Percentiles rank a stretch among this genome's conserved stretches.
Evolutionary conservation across 2,329 filamentous ascomycete genomes (phyloP).

Genomic region (Xylaria sp.): DNA sequence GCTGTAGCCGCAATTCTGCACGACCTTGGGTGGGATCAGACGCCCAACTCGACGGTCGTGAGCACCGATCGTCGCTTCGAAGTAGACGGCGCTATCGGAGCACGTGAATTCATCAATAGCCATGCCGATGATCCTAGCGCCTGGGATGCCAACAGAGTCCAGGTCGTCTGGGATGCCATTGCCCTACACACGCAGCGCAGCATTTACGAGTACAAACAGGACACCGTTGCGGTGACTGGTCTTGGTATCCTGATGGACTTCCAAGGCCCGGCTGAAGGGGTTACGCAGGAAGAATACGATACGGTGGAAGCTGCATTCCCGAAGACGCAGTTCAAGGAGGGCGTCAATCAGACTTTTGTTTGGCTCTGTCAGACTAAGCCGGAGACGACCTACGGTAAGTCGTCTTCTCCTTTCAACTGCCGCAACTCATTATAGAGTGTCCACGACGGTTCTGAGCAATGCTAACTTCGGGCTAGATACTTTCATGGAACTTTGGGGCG

Average conservation of each 20-base stretch:
- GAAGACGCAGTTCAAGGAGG: conserved; percentile 41
- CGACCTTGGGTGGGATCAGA: conserved; percentile 50
- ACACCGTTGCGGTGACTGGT: conserved; percentile 45
- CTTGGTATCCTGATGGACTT: conserved; percentile 48
- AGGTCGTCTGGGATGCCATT: conserved; percentile 57
- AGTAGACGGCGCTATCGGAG: conserved; percentile 54
- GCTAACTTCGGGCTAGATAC: conserved; percentile 11
- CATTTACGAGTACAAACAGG: conserved; percentile 51
- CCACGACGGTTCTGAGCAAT: no score
- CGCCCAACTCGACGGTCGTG: conserved; percentile 41
- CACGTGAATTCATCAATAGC: conserved; percentile 46
- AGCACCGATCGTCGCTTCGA: conserved; percentile 55
- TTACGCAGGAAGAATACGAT: conserved; percentile 44
- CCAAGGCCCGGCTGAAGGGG: conserved; percentile 39
- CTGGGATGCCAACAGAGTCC: conserved; percentile 46
- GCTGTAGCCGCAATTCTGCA: conserved; percentile 49
- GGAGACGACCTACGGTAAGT: conserved; percentile 43
- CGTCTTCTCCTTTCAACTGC: no score
- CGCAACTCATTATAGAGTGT: no score
- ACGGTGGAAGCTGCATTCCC: conserved; percentile 45
- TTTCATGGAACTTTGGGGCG: conserved; percentile 24
- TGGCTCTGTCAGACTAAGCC: conserved; percentile 50
- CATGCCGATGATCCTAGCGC: conserved; percentile 22
- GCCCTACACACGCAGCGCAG: conserved; percentile 49
- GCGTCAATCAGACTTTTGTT: conserved; percentile 46